phyloP scores from a whole-genome alignment of 257 asterid species.

The Anisodus acutangulus region DNA sequence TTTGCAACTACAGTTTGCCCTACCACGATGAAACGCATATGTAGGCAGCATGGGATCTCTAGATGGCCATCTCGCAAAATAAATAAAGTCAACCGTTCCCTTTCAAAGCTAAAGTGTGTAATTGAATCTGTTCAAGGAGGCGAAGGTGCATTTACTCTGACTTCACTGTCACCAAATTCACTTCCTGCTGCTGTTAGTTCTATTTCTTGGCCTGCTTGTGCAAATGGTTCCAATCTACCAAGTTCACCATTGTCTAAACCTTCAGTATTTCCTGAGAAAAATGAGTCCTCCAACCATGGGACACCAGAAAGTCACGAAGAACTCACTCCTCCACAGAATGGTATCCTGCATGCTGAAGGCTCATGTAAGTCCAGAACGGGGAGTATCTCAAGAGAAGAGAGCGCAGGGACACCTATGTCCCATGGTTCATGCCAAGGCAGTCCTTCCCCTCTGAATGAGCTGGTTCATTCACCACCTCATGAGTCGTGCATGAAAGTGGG shows the following conservation, averaged over 20 bases:
- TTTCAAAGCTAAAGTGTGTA: constrained; percentile 74
- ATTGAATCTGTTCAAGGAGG: constrained; percentile 91
- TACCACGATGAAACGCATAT: constrained; percentile 91
- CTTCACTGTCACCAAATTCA: constrained; percentile 61
- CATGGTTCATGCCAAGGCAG: constrained; percentile 78
- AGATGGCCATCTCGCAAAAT: constrained; percentile 98
- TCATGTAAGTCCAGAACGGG: constrained; percentile 56
- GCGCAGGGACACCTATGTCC: constrained; percentile 74
- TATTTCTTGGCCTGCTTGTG: constrained; percentile 63
- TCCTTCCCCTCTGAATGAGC: constrained; percentile 53
- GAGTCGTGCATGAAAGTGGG: constrained; percentile 42
- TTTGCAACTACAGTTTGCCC: constrained; percentile 76
- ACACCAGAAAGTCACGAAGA: constrained; percentile 46
- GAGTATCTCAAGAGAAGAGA: constrained; percentile 82
- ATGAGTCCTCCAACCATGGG: constrained; percentile 36
- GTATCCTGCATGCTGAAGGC: constrained; percentile 42
- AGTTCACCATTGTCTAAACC: constrained; percentile 51
- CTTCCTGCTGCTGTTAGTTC: constrained; percentile 71
- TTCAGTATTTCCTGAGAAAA: constrained; percentile 56
- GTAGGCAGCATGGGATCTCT: constrained; percentile 92
- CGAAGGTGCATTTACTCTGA: constrained; percentile 73
- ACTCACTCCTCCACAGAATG: constrained; percentile 30
- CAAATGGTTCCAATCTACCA: constrained; percentile 52
- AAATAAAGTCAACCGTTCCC: constrained; percentile 89
- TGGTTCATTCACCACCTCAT: constrained; percentile 45